Percentiles rank a stretch among this genome's conserved stretches.
Conservation (phyloP, 768 basidiomycete species). For the Cystobasidium ongulense region DNA sequence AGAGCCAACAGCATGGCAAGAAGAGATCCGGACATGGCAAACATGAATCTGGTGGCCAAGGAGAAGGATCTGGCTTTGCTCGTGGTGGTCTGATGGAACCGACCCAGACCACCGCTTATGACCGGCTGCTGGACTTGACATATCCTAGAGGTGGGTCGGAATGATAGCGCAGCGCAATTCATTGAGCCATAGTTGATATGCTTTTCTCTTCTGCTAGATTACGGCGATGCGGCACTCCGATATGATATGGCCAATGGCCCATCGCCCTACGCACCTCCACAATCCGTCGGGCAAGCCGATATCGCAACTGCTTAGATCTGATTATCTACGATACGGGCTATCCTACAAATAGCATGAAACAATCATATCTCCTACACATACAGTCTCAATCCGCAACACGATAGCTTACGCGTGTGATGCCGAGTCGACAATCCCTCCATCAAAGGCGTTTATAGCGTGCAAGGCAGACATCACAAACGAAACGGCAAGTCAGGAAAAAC, state of each 20-base stretch:
- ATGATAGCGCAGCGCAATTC: not conserved
- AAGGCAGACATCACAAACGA: too few relatives aligned
- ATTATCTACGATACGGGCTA: too few relatives aligned
- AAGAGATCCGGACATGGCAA: not conserved
- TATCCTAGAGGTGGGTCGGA: conserved; percentile 23
- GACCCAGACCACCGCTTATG: not conserved
- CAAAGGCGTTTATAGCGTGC: too few relatives aligned
- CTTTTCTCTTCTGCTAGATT: not conserved
- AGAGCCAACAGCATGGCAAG: not conserved
- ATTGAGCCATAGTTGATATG: not conserved
- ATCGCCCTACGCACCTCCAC: not conserved
- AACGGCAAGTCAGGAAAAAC: too few relatives aligned
- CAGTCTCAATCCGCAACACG: too few relatives aligned
- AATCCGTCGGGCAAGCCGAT: not conserved
- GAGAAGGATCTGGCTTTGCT: not conserved
- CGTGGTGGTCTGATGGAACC: not conserved
- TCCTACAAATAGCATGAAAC: too few relatives aligned
- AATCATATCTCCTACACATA: too few relatives aligned
- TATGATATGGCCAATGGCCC: not conserved
- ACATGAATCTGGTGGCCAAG: not conserved
- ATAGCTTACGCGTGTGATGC: too few relatives aligned
- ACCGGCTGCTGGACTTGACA: conserved; percentile 4
- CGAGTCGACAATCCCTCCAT: too few relatives aligned
- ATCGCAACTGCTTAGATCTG: not conserved
- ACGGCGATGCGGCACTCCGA: not conserved